These are phyloP conservation scores for Eleusine coracana DNA, from an alignment of 176 grass and related monocot genomes.

Conservation along the genomic window DNA sequence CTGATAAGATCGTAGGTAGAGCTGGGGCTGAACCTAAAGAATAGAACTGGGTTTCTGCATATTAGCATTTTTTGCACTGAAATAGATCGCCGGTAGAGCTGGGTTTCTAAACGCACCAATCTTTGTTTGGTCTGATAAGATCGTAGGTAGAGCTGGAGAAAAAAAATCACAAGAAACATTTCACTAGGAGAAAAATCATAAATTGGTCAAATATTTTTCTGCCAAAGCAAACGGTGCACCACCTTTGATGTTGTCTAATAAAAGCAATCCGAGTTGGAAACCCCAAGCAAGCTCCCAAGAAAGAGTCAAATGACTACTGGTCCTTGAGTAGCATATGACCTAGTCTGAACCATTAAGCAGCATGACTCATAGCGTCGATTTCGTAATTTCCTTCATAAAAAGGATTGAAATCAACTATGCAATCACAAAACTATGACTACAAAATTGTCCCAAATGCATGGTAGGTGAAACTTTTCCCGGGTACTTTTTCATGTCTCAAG, in stretches of 20 bases:
- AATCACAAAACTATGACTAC: neutral
- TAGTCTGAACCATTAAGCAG: conserved; percentile 6
- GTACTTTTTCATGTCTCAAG: neutral
- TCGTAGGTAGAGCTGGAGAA: neutral
- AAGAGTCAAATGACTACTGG: conserved; percentile 7
- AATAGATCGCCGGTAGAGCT: neutral
- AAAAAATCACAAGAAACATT: neutral
- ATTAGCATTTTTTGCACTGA: neutral
- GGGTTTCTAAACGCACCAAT: too few species aligned
- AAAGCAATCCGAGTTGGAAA: neutral
- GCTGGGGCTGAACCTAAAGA: neutral
- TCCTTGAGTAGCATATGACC: conserved; percentile 18
- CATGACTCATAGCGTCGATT: neutral
- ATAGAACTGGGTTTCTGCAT: neutral
- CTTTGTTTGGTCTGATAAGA: too few species aligned
- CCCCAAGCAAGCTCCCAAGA: neutral
- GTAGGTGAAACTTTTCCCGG: conserved; percentile 27
- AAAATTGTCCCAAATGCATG: conserved; percentile 29
- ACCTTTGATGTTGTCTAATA: neutral
- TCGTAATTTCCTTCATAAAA: neutral
- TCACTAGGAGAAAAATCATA: neutral
- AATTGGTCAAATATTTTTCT: neutral
- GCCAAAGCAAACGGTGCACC: too few species aligned
- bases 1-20: neutral
- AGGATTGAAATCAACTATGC: neutral